Base-by-base conservation (phyloP, 805 yeast species). In the Blastobotrys attinorum region DNA sequence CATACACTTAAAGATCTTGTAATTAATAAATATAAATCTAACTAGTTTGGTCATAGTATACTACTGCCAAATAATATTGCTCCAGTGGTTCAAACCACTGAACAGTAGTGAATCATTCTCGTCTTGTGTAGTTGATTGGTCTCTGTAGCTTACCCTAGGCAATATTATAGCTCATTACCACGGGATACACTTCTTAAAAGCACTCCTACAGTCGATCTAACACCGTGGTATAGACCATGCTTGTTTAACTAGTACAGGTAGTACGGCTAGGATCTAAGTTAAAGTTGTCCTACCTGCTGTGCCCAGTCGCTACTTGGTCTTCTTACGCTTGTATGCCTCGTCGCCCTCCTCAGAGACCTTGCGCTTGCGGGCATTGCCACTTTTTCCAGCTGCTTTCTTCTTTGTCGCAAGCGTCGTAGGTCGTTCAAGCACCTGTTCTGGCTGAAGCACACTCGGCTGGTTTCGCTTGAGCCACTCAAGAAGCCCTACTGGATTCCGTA, bases 381-480 rank as follows among this genome's bases (percentile, higher is more conserved):
- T 32, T 13, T 34, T 17, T 17, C 17, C 31, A 13, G 15, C 16
- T 23, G 20, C 42, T 18, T 31, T 6, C 17, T 23, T 13, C 38
- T 18, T 25, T 6, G 17, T 38, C n/a, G 22, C 31, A n/a, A 21
- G 18, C n/a, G 7, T 25, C 25, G 37, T 13, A 18, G 43, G 23
- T 32, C 27, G 21, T 33, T 34, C 35, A 34, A 27, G 25, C 22
- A 21, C 22, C 18, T 37, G 33, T 15, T 38, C 39, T 22, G 35
- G 17, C 22, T 35, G 37, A 21, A 46, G 44, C 21, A 46, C 44
- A 10, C 38, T 39, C 11, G 49, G 49, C 35, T 48, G 48, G 37
- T 49, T 47, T 27, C 54, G 31, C 43, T 47, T 46, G 31, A 49
- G 42, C 55, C 55, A 51, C 31, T 51, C 51, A 13, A 41, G 21